Percentiles rank a stretch among this genome's conserved stretches.
phyloP scores from a whole-genome alignment of 106 monocot genomes.

The Phalaenopsis aphrodite region DNA sequence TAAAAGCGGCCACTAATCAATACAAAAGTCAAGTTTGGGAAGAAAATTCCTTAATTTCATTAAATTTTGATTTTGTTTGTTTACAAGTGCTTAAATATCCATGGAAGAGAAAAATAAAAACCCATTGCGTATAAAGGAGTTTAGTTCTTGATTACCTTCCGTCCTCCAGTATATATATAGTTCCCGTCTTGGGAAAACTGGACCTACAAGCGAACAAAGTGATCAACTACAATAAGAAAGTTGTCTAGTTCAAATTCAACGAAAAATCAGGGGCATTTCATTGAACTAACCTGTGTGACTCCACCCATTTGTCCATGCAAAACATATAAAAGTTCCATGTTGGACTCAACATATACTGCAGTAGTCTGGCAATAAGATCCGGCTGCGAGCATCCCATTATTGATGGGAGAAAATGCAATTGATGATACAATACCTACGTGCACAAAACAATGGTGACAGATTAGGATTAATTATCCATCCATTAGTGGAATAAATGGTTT shows the following conservation, averaged over 20 bases:
- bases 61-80: neutral
- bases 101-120: neutral
- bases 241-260: neutral
- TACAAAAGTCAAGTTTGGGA: neutral
- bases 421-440: slow-evolving; percentile 72
- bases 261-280: neutral
- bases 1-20: neutral
- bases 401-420: slow-evolving; percentile 71
- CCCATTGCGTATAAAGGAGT: neutral
- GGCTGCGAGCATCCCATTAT: slow-evolving; percentile 69
- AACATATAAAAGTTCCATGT: slow-evolving; percentile 94
- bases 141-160: slow-evolving; percentile 45
- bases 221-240: neutral
- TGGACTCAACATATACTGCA: slow-evolving; percentile 70
- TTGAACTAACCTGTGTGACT: slow-evolving; percentile 92
- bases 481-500: neutral
- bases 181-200: slow-evolving; percentile 93
- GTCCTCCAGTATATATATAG: slow-evolving; percentile 84
- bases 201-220: slow-evolving; percentile 34
- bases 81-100: neutral
- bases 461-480: neutral
- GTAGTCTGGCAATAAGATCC: slow-evolving; percentile 85
- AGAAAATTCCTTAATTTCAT: neutral
- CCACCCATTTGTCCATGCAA: slow-evolving; percentile 95
- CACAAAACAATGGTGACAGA: neutral